Evolutionary conservation across 495 filamentous ascomycete genomes (phyloP).

Genomic region (Neurospora sp.): DNA sequence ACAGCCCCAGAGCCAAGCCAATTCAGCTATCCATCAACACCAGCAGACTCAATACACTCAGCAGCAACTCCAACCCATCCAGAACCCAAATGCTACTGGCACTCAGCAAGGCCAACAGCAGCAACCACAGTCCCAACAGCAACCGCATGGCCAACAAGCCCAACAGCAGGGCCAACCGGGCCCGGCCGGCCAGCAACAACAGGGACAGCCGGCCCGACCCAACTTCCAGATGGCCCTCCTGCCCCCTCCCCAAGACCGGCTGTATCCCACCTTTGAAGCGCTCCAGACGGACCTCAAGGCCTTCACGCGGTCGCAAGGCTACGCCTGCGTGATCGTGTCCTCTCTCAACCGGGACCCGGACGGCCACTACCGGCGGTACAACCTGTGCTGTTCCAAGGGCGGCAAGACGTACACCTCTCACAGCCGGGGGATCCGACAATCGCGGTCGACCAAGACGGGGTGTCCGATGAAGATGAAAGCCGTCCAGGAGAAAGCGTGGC

Average conservation of each 20-base stretch:
- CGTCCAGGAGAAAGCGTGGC: conserved; percentile 23
- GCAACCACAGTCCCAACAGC: conserved; percentile 1
- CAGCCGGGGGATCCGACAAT: conserved; percentile 21
- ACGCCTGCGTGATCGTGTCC: conserved; percentile 23
- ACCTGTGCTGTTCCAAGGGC: conserved; percentile 27
- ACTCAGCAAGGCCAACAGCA: conserved; percentile 2
- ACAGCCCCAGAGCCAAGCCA: neutral
- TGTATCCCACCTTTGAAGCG: conserved; percentile 21
- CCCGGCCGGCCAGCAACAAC: neutral
- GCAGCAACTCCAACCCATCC: conserved; percentile 5
- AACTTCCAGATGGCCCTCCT: conserved; percentile 26
- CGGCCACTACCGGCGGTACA: conserved; percentile 26
- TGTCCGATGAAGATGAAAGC: conserved; percentile 28
- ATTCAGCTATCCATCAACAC: conserved; percentile 5
- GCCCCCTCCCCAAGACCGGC: conserved; percentile 24
- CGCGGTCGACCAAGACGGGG: conserved; percentile 23
- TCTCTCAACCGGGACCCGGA: conserved; percentile 23
- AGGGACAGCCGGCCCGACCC: conserved; percentile 8
- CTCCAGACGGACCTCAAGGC: conserved; percentile 17
- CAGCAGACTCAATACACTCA: neutral
- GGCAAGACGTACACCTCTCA: conserved; percentile 24
- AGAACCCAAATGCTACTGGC: neutral
- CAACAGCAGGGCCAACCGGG: neutral
- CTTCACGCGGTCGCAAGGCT: conserved; percentile 24
- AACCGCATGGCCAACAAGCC: neutral